Base-by-base conservation (phyloP, 2,329 filamentous ascomycete genomes). In the Penicillium vulpinum region DNA sequence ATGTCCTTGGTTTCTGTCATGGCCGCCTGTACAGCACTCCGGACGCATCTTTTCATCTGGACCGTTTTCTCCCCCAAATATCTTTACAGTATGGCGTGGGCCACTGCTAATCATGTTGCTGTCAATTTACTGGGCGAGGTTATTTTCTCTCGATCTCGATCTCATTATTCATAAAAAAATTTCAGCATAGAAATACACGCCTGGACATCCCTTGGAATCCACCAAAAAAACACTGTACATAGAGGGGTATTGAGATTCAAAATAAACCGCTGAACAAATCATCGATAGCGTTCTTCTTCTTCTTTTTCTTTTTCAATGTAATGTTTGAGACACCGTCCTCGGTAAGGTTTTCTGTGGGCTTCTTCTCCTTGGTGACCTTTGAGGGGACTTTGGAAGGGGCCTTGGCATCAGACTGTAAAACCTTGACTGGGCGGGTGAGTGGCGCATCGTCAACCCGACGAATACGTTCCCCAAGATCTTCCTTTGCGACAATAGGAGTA, bases 41-140 rank as follows among this genome's bases (percentile, higher is more conserved):
- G 93, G 63, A 91, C 90, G 29, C 94, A 99, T 80, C 75, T 99
- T 56, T 99, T 99, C 72, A 92, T 99, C 60, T 99, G 94, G 94
- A 97, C 93, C 0, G 94, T 99, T 11, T 99, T 99, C 74, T 96
- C 91, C 62, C 94, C 94, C 0, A 99, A 97, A 75, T 97, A 92
- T 73, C 77, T 99, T 63, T 99, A 96, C 73, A 90, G 87, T 62
- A 88, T 94, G 81, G 91, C 89, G 15, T 99, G 94, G 95, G 86
- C 84, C 60, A 70, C 93, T 44, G 90, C 85, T 8, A 91, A 92
- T 78, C 93, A 99, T 83, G 71, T 92, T 59, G 70, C 83, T 36
- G 79, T 93, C 41, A 92, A 93, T 72, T 66, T 92, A 33, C 78
- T 83, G 5, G 86, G 85, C 1, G 80, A 85, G 29, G 21, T 62